Evolutionary conservation across 2,329 filamentous ascomycete genomes (phyloP).

Genomic region (Cladosporium sp.): DNA sequence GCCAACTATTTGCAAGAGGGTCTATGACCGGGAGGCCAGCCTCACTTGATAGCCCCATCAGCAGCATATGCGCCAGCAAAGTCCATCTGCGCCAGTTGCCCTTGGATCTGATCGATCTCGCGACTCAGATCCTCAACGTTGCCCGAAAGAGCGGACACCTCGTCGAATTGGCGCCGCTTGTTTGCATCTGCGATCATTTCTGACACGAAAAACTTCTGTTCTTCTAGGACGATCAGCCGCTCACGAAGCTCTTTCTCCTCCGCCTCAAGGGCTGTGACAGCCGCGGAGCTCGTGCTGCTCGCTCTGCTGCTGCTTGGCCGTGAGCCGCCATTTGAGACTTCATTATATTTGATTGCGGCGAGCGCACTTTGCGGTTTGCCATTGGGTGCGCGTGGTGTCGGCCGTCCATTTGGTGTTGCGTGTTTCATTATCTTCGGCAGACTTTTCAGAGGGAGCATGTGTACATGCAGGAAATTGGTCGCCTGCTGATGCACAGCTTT

Average conservation of each 20-base stretch:
- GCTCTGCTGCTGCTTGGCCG: constrained; percentile 44
- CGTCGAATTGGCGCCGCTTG: constrained; percentile 75
- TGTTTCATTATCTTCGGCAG: constrained; percentile 49
- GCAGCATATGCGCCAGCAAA: constrained; percentile 32
- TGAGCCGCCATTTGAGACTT: constrained; percentile 37
- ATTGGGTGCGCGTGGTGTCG: constrained; percentile 19
- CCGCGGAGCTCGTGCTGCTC: constrained; percentile 39
- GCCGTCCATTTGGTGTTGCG: constrained; percentile 48
- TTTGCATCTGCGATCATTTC: constrained; percentile 79
- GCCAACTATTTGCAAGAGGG: too few species aligned
- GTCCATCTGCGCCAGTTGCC: constrained; percentile 33
- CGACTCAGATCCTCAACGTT: constrained; percentile 78
- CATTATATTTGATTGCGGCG: constrained; percentile 57
- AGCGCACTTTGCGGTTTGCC: constrained; percentile 43
- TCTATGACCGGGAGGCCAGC: too few species aligned
- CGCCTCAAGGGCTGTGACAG: constrained; percentile 64
- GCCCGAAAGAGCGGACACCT: constrained; percentile 71
- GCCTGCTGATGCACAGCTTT: constrained; percentile 78
- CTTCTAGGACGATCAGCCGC: constrained; percentile 76
- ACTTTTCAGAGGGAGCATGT: constrained; percentile 77
- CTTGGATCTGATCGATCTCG: constrained; percentile 60
- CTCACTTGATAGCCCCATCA: constrained; percentile 27
- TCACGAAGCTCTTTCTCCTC: constrained; percentile 82
- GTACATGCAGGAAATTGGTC: constrained; percentile 76
- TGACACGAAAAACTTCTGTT: constrained; percentile 84